Conservation (phyloP, 129 eudicot species). For the Saposhnikovia divaricata region DNA sequence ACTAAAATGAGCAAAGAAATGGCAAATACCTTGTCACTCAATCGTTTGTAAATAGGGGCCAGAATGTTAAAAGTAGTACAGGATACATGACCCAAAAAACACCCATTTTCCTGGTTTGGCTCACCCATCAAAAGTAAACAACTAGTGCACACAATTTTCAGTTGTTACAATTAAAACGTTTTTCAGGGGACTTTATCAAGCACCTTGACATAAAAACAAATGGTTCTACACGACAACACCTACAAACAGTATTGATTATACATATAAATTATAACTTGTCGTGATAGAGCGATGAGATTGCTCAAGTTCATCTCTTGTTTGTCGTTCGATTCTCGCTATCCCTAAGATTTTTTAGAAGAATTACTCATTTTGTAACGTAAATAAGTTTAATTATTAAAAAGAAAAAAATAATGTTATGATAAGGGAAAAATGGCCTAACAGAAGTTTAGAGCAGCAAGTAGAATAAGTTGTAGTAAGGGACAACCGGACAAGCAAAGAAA, state of each 20-base stretch:
- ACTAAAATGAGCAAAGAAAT: background rate
- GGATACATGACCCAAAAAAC: conserved; percentile 18
- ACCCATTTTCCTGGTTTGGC: conserved; percentile 1
- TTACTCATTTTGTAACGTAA: too few species aligned
- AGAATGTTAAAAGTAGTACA: conserved; percentile 55
- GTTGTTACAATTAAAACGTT: background rate
- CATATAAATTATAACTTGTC: too few species aligned
- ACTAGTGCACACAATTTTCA: background rate
- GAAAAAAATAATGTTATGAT: too few species aligned
- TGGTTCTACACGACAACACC: background rate
- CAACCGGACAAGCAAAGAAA: background rate
- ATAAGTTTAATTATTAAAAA: too few species aligned
- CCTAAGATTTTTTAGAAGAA: too few species aligned
- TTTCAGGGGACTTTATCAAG: conserved; percentile 15
- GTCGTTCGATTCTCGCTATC: too few species aligned
- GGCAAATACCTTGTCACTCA: conserved; percentile 26
- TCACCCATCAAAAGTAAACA: conserved; percentile 7
- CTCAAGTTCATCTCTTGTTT: too few species aligned
- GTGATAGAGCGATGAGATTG: too few species aligned
- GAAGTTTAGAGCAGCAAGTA: background rate
- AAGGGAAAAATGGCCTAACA: too few species aligned
- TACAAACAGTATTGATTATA: too few species aligned
- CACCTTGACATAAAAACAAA: background rate
- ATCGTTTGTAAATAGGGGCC: conserved; percentile 56
- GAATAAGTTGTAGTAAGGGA: too few species aligned